These are phyloP conservation scores for Sporothrix protearum DNA, from an alignment of 2,329 filamentous ascomycete genomes.

Conservation along the genomic window DNA sequence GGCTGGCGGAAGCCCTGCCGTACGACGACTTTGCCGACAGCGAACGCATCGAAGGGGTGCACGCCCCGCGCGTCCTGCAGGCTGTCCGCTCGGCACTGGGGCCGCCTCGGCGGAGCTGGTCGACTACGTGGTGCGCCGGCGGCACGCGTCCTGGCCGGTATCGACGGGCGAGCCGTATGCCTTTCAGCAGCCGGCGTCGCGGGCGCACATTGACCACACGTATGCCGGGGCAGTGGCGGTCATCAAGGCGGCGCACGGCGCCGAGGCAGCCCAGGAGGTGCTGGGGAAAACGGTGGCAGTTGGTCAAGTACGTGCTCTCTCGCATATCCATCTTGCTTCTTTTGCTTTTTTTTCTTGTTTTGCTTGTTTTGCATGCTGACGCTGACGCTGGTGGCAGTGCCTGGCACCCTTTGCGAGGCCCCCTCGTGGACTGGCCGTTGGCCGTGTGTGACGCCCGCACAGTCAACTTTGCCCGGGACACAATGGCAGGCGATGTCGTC, in stretches of 20 bases:
- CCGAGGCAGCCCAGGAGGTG: conserved; percentile 6
- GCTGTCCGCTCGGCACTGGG: conserved; percentile 21
- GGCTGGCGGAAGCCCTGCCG: not conserved
- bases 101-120: conserved; percentile 27
- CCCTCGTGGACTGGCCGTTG: conserved; percentile 30
- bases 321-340: not conserved
- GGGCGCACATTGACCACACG: conserved; percentile 27
- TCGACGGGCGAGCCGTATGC: conserved; percentile 26
- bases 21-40: conserved; percentile 21
- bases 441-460: conserved; percentile 29
- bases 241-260: conserved; percentile 49
- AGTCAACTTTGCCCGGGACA: conserved; percentile 29
- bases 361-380: not conserved
- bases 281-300: conserved; percentile 19
- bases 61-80: conserved; percentile 23
- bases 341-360: not conserved
- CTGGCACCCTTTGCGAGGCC: conserved; percentile 29
- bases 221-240: conserved; percentile 49
- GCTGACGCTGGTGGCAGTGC: conserved; percentile 22
- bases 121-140: conserved; percentile 28
- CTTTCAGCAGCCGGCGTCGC: conserved; percentile 26
- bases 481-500: conserved; percentile 29
- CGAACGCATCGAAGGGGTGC: conserved; percentile 20
- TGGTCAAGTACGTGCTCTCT: conserved; percentile 23
- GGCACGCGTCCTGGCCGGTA: conserved; percentile 26